Base-by-base conservation (phyloP, 2,329 filamentous ascomycete genomes). In the Cladorrhinum sp. region DNA sequence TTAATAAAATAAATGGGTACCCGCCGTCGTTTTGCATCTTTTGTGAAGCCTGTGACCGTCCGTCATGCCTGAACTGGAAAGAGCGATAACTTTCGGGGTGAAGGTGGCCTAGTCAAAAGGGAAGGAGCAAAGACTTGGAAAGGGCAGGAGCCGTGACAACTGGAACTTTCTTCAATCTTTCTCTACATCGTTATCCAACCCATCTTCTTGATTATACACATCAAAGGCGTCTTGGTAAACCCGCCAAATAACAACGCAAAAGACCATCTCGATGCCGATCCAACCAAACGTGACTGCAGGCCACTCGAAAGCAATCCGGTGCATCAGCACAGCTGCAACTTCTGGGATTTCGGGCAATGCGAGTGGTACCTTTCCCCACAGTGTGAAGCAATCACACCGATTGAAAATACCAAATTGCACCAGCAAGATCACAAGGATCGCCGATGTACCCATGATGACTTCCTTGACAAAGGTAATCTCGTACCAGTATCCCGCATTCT, bases 371-470 rank as follows among this genome's bases (percentile, higher is more conserved):
- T 18, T 46, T 3, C 55, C 55, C 55, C 55, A 63, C 16, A 60
- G 51, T 21, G 58, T 54, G 55, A 55, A 63, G 46, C 61, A 63
- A 33, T 60, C 61, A 21, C 61, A 63, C 2, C 55, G 50, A 33
- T 63, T 63, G 51, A 63, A 63, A 21, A 63, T 58, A 16, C 61
- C 61, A 2, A 63, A 30, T 36, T 63, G 61, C 5, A 52, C 56
- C 10, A 60, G 30, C 18, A 63, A 21, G 51, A 63, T 60, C 16
- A 52, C 24, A 0, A 53, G 26, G 1, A 63, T 23, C 1, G 39
- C 30, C 5, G 61, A 51, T 14, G 33, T 14, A 14, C 18, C 55
- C 30, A 59, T 28, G 23, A 49, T 21, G 12, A 52, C 12, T 30
- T 60, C 58, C 28, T 63, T 63, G 39, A 53, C 18, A 18, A 63